Base-by-base conservation (phyloP, 139 green algal species). In the Chlorella vulgaris region DNA sequence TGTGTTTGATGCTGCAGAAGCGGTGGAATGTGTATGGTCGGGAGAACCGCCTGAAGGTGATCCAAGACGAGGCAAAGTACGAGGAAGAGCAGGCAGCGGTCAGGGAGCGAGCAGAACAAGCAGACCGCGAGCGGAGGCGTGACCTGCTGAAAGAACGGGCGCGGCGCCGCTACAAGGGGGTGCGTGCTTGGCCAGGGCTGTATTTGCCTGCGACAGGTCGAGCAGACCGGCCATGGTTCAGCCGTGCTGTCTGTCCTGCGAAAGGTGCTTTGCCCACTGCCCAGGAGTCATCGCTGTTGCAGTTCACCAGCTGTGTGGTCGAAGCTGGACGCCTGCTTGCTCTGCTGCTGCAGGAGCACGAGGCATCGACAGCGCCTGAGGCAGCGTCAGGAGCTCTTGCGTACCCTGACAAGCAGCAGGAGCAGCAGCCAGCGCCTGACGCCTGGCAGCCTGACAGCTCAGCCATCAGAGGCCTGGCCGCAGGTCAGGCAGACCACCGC, bases 11-110 rank as follows among this genome's bases (percentile, higher is more conserved):
- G 22, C 24, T 58, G 43, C 43, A 63, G 68, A 76, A 76, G 43
- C 26, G 24, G 24, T 76, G 26, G 22, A 76, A 60, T 53, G 73
- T 99, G 21, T 99, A 98, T 83, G 89, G 89, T 39, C 87, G 90
- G 0, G 91, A 98, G 19, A 96, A 98, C 83, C 82, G 92, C 7
- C 85, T 93, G 31, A 93, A 93, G 63, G 93, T 97, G 4, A 69
- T 81, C 15, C 63, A 83, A 43, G 91, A 93, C 50, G 91, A 94
- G 67, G 82, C 71, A 8, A 77, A 89, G 66, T 77, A 86, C 40
- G 83, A 81, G 43, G 79, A 81, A 71, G 78, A 93, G 69, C 53
- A 94, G 58, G 63, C 74, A 28, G n/a, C 69, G 42, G 39, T 75
- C 18, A 67, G 70, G 24, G 81, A 83, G n/a, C 79, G 83, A 42